A percentile compares a stretch with the other conserved stretches of the same genome.
Evolutionary conservation across 352 stramenopile genomes (phyloP).

Genomic region (Pythium brachiatum): DNA sequence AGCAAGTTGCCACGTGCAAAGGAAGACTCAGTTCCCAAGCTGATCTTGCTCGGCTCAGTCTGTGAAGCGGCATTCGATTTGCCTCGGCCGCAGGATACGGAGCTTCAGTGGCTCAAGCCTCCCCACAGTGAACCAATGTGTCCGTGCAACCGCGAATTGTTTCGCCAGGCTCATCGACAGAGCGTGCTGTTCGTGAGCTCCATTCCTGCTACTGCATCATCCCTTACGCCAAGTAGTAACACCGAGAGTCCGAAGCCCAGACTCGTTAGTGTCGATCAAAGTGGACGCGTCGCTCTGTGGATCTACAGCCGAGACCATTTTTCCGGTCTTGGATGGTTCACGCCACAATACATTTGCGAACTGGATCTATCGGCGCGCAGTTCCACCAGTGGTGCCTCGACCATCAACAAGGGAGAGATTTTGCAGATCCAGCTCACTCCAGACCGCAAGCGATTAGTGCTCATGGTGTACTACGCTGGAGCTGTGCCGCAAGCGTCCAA

Average conservation of each 20-base stretch:
- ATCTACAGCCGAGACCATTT: conserved; percentile 36
- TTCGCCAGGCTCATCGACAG: conserved; percentile 31
- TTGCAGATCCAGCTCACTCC: conserved; percentile 39
- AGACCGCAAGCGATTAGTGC: conserved; percentile 34
- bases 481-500: background rate
- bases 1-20: background rate
- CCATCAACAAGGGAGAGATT: conserved; percentile 27
- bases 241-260: background rate
- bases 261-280: conserved; percentile 46
- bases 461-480: conserved; percentile 34
- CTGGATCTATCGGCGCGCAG: conserved; percentile 27
- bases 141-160: conserved; percentile 38
- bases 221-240: background rate
- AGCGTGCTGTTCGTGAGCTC: conserved; percentile 36
- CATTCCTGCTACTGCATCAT: conserved; percentile 9
- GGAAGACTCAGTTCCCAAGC: background rate
- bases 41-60: background rate
- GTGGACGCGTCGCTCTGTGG: conserved; percentile 36
- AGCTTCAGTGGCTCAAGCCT: conserved; percentile 5
- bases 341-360: conserved; percentile 21
- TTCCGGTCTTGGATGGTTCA: conserved; percentile 46
- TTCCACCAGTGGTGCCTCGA: background rate
- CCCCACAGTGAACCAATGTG: background rate
- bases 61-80: conserved; percentile 35
- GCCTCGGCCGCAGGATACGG: conserved; percentile 5